Evolutionary conservation across 345 rosid species (phyloP).

Genomic region (Luvunga scandens): DNA sequence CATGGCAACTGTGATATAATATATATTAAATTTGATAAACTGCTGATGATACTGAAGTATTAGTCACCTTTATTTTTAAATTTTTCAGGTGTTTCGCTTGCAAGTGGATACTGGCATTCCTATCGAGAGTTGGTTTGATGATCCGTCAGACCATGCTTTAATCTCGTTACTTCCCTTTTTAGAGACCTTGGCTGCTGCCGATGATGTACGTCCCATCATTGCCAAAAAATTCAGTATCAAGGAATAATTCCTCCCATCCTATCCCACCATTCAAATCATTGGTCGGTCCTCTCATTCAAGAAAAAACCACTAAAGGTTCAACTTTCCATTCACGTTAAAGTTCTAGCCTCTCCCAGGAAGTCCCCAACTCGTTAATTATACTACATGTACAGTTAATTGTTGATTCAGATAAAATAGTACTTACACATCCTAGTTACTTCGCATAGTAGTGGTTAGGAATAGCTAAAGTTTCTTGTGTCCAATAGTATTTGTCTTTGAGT

Average conservation of each 20-base stretch:
- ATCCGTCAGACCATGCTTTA: conserved; percentile 73
- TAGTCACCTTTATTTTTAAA: conserved; percentile 5
- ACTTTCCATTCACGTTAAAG: background rate
- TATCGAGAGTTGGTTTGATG: conserved; percentile 89
- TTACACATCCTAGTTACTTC: background rate
- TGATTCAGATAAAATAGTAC: background rate
- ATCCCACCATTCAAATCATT: background rate
- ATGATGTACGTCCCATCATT: conserved; percentile 91
- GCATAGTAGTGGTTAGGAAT: background rate
- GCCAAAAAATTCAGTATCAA: conserved; percentile 71
- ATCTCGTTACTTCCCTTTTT: conserved; percentile 85
- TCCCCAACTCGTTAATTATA: background rate
- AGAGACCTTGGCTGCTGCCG: conserved; percentile 73
- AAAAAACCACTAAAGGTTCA: background rate
- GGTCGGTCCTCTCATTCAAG: background rate
- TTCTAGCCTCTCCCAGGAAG: background rate
- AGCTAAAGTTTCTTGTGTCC: background rate
- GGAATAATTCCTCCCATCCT: conserved; percentile 23
- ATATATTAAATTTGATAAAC: background rate
- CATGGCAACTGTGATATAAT: too few species aligned
- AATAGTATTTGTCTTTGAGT: background rate
- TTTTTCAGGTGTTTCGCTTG: conserved; percentile 85
- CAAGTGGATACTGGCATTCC: conserved; percentile 95
- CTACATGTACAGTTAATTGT: background rate
- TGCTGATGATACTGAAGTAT: conserved; percentile 13